Percentiles rank a stretch among this genome's conserved stretches.
Evolutionary conservation across 2,329 filamentous ascomycete genomes (phyloP).

Genomic region (Beauveria sp.): DNA sequence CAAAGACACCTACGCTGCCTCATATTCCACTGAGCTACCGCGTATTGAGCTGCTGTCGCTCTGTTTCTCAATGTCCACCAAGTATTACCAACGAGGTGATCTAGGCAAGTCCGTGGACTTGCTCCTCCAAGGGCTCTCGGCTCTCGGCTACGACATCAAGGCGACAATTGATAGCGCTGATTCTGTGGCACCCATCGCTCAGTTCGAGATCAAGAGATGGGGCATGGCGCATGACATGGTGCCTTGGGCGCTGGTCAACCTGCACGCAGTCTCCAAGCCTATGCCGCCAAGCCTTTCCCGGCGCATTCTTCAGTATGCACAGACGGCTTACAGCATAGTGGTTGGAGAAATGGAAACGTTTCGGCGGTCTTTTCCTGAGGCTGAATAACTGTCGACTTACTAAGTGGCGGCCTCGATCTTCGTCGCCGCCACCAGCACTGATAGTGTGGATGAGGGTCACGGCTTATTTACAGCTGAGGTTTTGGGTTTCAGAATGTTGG

Average conservation of each 20-base stretch:
- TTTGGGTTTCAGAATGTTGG: too few species aligned
- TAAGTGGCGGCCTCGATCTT: background rate
- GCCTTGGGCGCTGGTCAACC: background rate
- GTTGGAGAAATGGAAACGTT: conserved; percentile 18
- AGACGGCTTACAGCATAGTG: conserved; percentile 18
- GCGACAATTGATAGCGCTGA: background rate
- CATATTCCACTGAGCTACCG: background rate
- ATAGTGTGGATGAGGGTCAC: background rate
- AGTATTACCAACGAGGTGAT: background rate
- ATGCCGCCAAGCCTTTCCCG: conserved; percentile 9
- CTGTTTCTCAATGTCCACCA: background rate
- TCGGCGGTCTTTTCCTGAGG: background rate
- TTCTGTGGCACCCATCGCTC: background rate
- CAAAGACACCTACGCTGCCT: background rate
- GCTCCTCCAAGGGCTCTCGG: conserved; percentile 10
- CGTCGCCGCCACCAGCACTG: background rate
- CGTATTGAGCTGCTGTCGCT: background rate
- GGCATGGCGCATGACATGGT: background rate
- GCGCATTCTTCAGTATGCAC: conserved; percentile 13
- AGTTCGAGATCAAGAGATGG: conserved; percentile 3
- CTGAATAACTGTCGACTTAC: background rate
- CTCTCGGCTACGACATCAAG: conserved; percentile 4
- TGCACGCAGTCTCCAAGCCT: conserved; percentile 13
- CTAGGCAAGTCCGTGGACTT: conserved; percentile 11
- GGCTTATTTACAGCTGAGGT: too few species aligned